Conservation (phyloP, 805 yeast species). For the Metschnikowia picachoensis region DNA sequence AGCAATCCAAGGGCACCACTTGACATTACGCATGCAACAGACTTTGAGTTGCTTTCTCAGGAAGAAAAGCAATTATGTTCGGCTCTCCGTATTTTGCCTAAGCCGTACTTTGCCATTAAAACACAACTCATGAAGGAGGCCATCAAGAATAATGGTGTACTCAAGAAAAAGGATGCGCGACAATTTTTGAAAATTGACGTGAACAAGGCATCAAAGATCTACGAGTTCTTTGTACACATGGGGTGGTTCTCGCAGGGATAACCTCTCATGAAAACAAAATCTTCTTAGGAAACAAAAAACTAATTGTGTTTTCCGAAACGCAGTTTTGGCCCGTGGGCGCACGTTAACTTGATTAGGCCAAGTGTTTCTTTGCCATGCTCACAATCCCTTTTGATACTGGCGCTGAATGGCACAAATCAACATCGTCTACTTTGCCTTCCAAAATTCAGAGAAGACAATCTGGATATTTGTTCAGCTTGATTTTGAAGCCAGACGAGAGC, state of each 20-base stretch:
- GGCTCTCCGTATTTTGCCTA: constrained; percentile 79
- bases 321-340: no score
- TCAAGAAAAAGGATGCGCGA: constrained; percentile 82
- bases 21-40: constrained; percentile 76
- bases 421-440: no score
- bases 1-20: constrained; percentile 45
- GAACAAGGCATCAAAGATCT: constrained; percentile 78
- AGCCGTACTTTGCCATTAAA: constrained; percentile 90
- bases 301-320: no score
- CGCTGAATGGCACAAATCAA: no score
- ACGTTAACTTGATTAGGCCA: no score
- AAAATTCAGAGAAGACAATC: no score
- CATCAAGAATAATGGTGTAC: constrained; percentile 73
- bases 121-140: constrained; percentile 86
- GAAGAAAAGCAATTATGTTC: constrained; percentile 87
- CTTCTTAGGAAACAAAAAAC: no score
- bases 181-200: constrained; percentile 83
- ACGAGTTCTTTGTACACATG: constrained; percentile 89
- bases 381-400: no score
- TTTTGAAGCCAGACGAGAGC: no score
- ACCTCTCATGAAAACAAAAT: no score
- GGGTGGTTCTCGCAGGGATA: constrained; percentile 65
- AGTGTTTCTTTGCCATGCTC: no score
- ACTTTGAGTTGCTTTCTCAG: constrained; percentile 74
- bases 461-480: no score